phyloP scores from a whole-genome alignment of 2,329 filamentous ascomycete genomes.

The Cercospora sesami region DNA sequence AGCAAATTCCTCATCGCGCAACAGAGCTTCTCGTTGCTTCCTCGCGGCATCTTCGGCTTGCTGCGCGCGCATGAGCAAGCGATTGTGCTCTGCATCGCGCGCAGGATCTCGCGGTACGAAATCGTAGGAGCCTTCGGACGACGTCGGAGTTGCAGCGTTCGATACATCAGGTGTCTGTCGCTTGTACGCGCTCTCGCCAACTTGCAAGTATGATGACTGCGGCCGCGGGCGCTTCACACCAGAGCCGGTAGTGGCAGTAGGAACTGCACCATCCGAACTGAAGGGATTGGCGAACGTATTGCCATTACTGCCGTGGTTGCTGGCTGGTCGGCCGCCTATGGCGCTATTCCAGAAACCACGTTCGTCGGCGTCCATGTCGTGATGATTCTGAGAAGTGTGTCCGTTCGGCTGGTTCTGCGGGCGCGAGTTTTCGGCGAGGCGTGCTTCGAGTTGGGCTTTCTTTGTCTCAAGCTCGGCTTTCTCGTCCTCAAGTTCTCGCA shows the following conservation, averaged over 20 bases:
- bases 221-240: slow-evolving; percentile 29
- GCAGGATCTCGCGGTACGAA: slow-evolving; percentile 19
- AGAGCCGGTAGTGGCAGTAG: slow-evolving; percentile 3
- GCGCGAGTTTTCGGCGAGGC: slow-evolving; percentile 11
- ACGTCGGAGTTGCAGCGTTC: slow-evolving; percentile 30
- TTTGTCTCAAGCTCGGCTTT: slow-evolving; percentile 10
- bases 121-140: slow-evolving; percentile 31
- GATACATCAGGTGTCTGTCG: slow-evolving; percentile 35
- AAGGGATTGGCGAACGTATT: not conserved
- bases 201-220: slow-evolving; percentile 20
- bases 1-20: slow-evolving; percentile 33
- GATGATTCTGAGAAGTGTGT: not conserved
- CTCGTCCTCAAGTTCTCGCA: slow-evolving; percentile 30
- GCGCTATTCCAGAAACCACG: slow-evolving; percentile 26
- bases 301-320: slow-evolving; percentile 19
- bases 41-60: slow-evolving; percentile 19
- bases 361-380: slow-evolving; percentile 17
- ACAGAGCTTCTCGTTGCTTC: slow-evolving; percentile 22
- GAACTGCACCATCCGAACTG: not conserved
- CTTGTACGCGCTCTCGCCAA: slow-evolving; percentile 31
- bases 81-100: slow-evolving; percentile 11
- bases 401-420: slow-evolving; percentile 11
- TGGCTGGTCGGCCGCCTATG: slow-evolving; percentile 24
- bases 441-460: slow-evolving; percentile 4
- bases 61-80: slow-evolving; percentile 18